phyloP scores from a whole-genome alignment of 179 eudicot genomes.

The Vitellaria paradoxa region DNA sequence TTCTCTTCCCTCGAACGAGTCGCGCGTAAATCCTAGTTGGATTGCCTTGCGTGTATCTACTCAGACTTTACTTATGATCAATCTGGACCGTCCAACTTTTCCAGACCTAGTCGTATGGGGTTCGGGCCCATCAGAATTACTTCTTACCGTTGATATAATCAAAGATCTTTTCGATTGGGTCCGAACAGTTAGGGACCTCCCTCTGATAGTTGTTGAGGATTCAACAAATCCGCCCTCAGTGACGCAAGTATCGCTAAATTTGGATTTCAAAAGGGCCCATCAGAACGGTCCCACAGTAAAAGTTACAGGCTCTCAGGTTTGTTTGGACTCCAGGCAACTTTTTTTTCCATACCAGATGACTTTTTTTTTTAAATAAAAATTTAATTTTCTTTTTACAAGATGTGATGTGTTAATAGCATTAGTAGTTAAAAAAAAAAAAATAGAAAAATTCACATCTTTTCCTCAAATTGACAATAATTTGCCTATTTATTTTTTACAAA shows the following conservation, averaged over 20 bases:
- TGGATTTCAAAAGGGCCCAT: too few relatives aligned
- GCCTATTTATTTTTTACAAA: too few relatives aligned
- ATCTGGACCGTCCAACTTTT: neutral
- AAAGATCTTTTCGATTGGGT: neutral
- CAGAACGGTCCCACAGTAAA: too few relatives aligned
- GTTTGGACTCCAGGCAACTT: too few relatives aligned
- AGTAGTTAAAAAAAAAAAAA: too few relatives aligned
- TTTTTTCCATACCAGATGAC: too few relatives aligned
- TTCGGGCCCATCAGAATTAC: neutral
- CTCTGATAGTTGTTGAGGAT: neutral
- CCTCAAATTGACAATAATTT: too few relatives aligned
- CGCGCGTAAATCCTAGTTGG: slow-evolving; percentile 13
- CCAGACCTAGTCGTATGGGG: neutral
- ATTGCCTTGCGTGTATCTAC: neutral
- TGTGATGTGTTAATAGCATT: too few relatives aligned
- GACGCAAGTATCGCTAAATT: neutral
- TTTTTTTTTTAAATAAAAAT: too few relatives aligned
- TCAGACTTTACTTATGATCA: neutral
- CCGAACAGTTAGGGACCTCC: neutral
- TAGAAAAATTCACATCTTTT: too few relatives aligned
- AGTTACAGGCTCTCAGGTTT: too few relatives aligned
- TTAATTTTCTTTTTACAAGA: too few relatives aligned
- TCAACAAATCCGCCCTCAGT: neutral
- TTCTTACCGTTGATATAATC: neutral
- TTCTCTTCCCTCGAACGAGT: neutral